These are phyloP conservation scores for Cryptosporidium parvum DNA, from an alignment of 169 alveolate genomes.

Conservation along the genomic window DNA sequence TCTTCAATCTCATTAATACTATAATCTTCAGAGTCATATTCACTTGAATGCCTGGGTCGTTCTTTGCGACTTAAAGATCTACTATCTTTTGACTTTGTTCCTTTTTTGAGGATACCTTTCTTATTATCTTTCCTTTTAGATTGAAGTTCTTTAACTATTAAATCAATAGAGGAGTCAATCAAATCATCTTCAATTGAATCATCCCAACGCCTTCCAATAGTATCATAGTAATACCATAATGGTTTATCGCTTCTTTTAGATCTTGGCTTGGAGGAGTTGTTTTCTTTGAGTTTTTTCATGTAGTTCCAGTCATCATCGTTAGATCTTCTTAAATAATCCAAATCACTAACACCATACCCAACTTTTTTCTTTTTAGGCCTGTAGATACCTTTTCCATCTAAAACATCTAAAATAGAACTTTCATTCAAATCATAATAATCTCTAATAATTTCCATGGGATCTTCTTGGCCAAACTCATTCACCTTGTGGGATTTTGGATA, in stretches of 20 bases:
- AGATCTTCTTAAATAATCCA: constrained; percentile 43
- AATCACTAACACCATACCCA: constrained; percentile 32
- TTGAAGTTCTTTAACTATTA: constrained; percentile 10
- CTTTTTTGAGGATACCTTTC: background rate
- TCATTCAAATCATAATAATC: constrained; percentile 34
- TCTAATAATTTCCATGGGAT: constrained; percentile 39
- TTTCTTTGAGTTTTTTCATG: constrained; percentile 22
- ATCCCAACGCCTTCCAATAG: constrained; percentile 72
- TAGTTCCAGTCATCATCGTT: constrained; percentile 62
- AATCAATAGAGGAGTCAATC: constrained; percentile 28
- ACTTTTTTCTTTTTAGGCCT: constrained; percentile 30
- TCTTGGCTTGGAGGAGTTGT: background rate
- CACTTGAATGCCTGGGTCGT: background rate
- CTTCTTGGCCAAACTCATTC: constrained; percentile 56
- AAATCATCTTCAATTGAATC: constrained; percentile 35
- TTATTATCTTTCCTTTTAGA: constrained; percentile 3
- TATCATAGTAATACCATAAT: constrained; percentile 66
- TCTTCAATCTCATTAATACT: constrained; percentile 7
- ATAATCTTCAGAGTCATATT: background rate
- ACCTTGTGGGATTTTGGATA: constrained; percentile 32
- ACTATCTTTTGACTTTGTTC: background rate
- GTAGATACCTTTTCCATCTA: constrained; percentile 47
- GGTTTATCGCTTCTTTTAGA: constrained; percentile 3
- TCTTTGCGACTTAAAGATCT: background rate
- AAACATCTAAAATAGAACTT: constrained; percentile 49